These are phyloP conservation scores for Viridothelium virens DNA, from an alignment of 495 filamentous ascomycete genomes.

Conservation along the genomic window DNA sequence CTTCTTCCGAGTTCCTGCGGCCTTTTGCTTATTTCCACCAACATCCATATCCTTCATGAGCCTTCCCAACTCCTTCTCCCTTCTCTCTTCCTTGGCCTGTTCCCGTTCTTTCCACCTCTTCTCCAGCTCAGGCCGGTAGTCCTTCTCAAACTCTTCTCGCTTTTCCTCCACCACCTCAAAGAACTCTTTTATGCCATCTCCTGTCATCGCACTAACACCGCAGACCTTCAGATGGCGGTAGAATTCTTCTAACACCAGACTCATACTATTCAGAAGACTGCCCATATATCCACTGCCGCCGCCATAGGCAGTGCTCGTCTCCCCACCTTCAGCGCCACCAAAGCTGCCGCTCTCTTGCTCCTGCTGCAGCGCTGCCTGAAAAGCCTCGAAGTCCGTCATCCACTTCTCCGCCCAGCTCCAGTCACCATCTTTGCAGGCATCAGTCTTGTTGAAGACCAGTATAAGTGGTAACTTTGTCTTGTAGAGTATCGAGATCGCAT, in stretches of 20 bases:
- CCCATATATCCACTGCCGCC: conserved; percentile 92
- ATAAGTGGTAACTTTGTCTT: conserved; percentile 99
- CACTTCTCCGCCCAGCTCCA: conserved; percentile 80
- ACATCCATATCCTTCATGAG: conserved; percentile 94
- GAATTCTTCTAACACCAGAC: conserved; percentile 94
- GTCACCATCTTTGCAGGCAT: conserved; percentile 70
- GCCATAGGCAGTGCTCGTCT: conserved; percentile 43
- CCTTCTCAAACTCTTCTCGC: conserved; percentile 77
- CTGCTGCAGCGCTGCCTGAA: conserved; percentile 72
- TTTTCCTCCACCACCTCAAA: conserved; percentile 82
- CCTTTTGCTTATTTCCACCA: conserved; percentile 41
- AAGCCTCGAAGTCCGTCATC: conserved; percentile 98
- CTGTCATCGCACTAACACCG: conserved; percentile 87
- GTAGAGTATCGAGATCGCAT: conserved; percentile 95
- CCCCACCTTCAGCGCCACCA: conserved; percentile 61
- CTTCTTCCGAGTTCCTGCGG: conserved; percentile 29
- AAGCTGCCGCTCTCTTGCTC: conserved; percentile 76
- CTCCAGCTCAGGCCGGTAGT: conserved; percentile 90
- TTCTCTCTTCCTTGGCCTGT: conserved; percentile 55
- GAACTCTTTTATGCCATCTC: conserved; percentile 84
- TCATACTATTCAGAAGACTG: conserved; percentile 94
- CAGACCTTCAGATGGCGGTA: conserved; percentile 88
- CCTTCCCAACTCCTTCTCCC: conserved; percentile 76
- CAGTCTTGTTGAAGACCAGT: conserved; percentile 96
- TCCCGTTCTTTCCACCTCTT: conserved; percentile 66